These are phyloP conservation scores for Cyamopsis tetragonoloba DNA, from an alignment of 306 rosid species.

Conservation along the genomic window DNA sequence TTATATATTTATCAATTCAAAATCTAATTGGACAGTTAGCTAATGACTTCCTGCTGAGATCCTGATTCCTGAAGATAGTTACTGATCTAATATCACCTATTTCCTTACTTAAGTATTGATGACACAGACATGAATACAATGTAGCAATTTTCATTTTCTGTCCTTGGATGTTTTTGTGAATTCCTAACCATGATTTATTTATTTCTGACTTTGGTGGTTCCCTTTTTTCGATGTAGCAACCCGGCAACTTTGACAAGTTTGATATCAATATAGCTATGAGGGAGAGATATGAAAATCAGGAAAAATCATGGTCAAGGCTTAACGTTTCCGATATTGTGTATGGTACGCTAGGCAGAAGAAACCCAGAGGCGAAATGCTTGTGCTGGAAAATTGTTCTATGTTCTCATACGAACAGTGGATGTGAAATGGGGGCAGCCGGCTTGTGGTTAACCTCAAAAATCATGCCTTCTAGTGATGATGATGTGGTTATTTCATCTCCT, in stretches of 20 bases:
- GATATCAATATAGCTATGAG: constrained; percentile 62
- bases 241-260: constrained; percentile 42
- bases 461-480: constrained; percentile 51
- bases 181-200: constrained; percentile 14
- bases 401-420: constrained; percentile 43
- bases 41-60: neutral
- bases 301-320: constrained; percentile 62
- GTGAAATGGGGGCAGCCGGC: constrained; percentile 40
- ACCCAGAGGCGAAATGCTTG: constrained; percentile 56
- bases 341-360: constrained; percentile 52
- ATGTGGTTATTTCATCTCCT: constrained; percentile 55
- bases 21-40: neutral
- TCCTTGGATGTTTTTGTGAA: constrained; percentile 3
- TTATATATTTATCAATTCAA: neutral
- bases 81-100: neutral
- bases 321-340: constrained; percentile 71
- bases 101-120: neutral
- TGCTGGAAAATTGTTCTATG: constrained; percentile 82
- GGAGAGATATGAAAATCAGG: constrained; percentile 64
- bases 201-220: constrained; percentile 8
- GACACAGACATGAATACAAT: neutral
- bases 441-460: constrained; percentile 81
- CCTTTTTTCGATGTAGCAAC: constrained; percentile 45
- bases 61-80: neutral
- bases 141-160: neutral